Evolutionary conservation across 2,329 filamentous ascomycete genomes (phyloP).

Genomic region (Exophiala sp.): DNA sequence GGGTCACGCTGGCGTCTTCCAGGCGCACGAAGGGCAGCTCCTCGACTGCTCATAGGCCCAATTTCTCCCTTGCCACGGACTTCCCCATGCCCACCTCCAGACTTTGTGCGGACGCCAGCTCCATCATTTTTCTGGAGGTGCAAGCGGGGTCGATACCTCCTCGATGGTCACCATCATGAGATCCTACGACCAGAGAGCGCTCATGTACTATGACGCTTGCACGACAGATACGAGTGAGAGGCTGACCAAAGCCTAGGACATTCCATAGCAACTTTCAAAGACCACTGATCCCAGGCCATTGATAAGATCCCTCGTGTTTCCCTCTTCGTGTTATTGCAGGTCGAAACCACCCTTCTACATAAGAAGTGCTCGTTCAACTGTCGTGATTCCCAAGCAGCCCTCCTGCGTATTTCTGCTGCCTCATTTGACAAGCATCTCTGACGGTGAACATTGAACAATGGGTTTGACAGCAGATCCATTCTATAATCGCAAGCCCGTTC

Average conservation of each 20-base stretch:
- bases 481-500: conserved; percentile 27
- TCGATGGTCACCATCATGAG: too few relatives aligned
- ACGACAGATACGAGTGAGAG: too few relatives aligned
- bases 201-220: too few relatives aligned
- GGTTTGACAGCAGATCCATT: conserved; percentile 24
- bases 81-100: conserved; percentile 11
- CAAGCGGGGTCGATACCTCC: neutral
- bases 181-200: too few relatives aligned
- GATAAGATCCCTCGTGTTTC: too few relatives aligned
- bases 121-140: neutral
- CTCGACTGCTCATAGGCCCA: conserved; percentile 4
- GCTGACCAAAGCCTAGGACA: too few relatives aligned
- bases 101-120: neutral
- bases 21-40: neutral
- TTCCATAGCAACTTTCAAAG: too few relatives aligned
- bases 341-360: too few relatives aligned
- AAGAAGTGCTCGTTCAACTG: too few relatives aligned
- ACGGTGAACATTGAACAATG: conserved; percentile 7
- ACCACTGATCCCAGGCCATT: too few relatives aligned
- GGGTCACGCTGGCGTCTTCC: too few relatives aligned
- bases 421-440: neutral
- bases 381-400: neutral
- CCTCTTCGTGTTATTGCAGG: too few relatives aligned
- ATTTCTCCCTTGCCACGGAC: conserved; percentile 12
- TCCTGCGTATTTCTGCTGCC: neutral